Conservation (phyloP, 176 grass and related monocot species). For the Zea luxurians region DNA sequence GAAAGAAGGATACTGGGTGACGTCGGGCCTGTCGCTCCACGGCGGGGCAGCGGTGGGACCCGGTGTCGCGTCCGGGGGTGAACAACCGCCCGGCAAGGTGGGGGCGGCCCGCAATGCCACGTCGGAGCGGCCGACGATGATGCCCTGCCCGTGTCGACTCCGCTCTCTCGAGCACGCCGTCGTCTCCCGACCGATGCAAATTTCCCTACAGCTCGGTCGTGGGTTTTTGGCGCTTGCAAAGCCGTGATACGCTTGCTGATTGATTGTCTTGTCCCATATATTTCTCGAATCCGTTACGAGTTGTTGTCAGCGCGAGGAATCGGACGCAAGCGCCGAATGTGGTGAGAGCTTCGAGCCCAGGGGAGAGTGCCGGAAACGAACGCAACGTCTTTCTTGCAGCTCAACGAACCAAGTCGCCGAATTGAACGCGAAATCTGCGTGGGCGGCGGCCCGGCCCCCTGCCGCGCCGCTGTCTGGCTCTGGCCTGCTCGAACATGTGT, state of each 20-base stretch:
- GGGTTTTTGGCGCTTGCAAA: background rate
- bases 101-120: slow-evolving; percentile 17
- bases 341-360: background rate
- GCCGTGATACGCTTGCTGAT: background rate
- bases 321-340: background rate
- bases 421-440: background rate
- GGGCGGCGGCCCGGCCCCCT: background rate
- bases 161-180: background rate
- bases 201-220: background rate
- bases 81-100: slow-evolving; percentile 58
- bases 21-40: slow-evolving; percentile 47
- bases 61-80: slow-evolving; percentile 48
- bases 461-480: background rate
- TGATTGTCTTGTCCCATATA: background rate
- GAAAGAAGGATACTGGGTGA: slow-evolving; percentile 39
- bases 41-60: slow-evolving; percentile 46
- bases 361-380: background rate
- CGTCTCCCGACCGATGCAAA: background rate
- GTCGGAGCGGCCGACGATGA: slow-evolving; percentile 23
- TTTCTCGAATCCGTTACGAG: slow-evolving; percentile 6
- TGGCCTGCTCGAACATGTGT: background rate
- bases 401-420: background rate
- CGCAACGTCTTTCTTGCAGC: background rate
- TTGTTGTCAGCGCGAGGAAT: background rate
- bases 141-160: background rate